These are phyloP conservation scores for Coccomyxa sp. DNA, from an alignment of 139 green algal genomes.

Conservation along the genomic window DNA sequence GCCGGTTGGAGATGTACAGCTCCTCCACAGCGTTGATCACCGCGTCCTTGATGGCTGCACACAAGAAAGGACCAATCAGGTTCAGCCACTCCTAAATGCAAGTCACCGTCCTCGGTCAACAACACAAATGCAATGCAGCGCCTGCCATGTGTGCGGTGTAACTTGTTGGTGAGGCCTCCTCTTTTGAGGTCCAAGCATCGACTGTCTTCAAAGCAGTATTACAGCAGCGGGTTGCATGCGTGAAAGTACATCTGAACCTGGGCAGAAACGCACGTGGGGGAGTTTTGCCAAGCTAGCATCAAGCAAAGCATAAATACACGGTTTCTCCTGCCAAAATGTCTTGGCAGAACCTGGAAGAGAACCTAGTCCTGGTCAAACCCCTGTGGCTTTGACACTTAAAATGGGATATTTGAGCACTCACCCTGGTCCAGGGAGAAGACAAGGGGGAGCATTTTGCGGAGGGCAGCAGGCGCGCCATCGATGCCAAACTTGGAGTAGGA, in stretches of 20 bases:
- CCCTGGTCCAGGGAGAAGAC: slow-evolving; percentile 75
- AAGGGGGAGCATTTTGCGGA: slow-evolving; percentile 76
- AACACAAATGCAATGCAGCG: no score
- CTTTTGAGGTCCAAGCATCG: no score
- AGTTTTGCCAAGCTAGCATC: no score
- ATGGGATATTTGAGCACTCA: slow-evolving; percentile 9
- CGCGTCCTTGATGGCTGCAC: slow-evolving; percentile 46
- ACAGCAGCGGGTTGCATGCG: no score
- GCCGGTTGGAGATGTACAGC: slow-evolving; percentile 44
- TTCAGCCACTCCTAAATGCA: neutral
- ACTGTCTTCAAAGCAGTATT: no score
- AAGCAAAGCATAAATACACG: no score
- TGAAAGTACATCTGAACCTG: no score
- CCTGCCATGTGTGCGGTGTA: no score
- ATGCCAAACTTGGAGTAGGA: slow-evolving; percentile 55
- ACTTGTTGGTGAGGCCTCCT: no score
- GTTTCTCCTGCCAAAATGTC: no score
- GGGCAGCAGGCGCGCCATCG: slow-evolving; percentile 29
- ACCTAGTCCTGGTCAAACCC: neutral
- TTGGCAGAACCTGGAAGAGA: neutral
- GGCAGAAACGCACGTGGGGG: no score
- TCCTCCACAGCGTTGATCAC: slow-evolving; percentile 72
- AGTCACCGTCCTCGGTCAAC: neutral
- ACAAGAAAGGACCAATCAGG: neutral
- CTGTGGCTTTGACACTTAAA: neutral